These are phyloP conservation scores for Bryopsis sp. DNA, from an alignment of 139 green algal species.

Conservation along the genomic window DNA sequence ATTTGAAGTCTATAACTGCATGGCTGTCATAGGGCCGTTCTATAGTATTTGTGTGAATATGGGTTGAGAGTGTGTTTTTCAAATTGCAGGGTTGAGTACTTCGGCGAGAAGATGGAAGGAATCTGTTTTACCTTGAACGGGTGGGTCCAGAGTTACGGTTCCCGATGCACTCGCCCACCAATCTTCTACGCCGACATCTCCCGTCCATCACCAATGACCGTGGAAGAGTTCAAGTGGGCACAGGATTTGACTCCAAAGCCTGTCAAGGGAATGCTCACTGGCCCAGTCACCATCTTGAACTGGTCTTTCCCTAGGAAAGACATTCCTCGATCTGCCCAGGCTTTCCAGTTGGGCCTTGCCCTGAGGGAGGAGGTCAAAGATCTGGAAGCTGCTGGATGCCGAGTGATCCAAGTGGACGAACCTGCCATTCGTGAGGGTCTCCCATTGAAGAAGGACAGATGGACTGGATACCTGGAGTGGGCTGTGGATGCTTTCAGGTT, in stretches of 20 bases:
- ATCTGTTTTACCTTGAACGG: constrained; percentile 54
- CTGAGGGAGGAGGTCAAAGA: constrained; percentile 74
- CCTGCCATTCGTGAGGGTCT: constrained; percentile 85
- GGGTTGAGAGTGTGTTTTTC: no score
- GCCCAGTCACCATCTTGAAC: constrained; percentile 87
- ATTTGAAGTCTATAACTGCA: no score
- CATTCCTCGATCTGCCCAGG: constrained; percentile 52
- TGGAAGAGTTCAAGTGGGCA: constrained; percentile 67
- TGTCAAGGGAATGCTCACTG: constrained; percentile 91
- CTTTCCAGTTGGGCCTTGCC: constrained; percentile 68
- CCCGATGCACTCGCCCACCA: constrained; percentile 77
- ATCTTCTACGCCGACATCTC: constrained; percentile 67
- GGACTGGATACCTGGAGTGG: constrained; percentile 73
- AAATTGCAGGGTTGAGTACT: constrained; percentile 81
- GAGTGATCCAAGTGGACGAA: constrained; percentile 84
- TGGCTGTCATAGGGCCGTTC: no score
- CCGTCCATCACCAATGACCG: constrained; percentile 63
- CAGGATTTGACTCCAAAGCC: constrained; percentile 61
- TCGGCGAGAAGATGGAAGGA: constrained; percentile 71
- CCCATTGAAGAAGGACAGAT: constrained; percentile 63
- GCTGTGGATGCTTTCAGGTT: constrained; percentile 77
- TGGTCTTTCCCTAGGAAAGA: constrained; percentile 86
- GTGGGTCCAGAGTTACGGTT: constrained; percentile 61
- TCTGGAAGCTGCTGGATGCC: constrained; percentile 71
- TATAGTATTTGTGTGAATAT: no score